Base-by-base conservation (phyloP, 441 rosid genomes). In the Biscutella auriculata region DNA sequence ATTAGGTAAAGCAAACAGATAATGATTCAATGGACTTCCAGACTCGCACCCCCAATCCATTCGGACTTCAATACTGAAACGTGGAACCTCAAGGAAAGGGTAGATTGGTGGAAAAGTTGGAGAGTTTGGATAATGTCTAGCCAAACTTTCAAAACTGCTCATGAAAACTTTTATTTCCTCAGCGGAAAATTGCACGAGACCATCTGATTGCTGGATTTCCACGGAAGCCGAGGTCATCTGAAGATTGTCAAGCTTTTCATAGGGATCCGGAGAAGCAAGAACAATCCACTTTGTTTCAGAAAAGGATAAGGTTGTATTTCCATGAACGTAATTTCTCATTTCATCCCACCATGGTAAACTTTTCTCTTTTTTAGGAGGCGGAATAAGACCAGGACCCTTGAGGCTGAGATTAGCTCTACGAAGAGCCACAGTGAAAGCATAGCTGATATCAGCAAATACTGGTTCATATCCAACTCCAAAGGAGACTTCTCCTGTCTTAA, bases 281-380 rank as follows among this genome's bases (percentile, higher is more conserved):
- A 95, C 49, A 66, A 75, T 60, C 92, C 94, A 84, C 43, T 73
- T 72, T 44, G 86, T 74, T 72, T 91, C 91, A 60, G 81, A 73
- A 74, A 88, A 91, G 66, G 70, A 69, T 55, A 95, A 70, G 40
- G 82, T 60, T 54, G 78, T 76, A 60, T 74, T 79, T 70, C 99
- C 97, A 65, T 91, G 98, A 60, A 88, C 74, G 73, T 84, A 95
- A 67, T 91, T 82, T 73, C 98, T 83, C 93, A 95, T 82, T 43
- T 88, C 98, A 83, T 95, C 99, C 99, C 99, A 95, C 99, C 99
- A 95, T 1, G 99, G 97, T 60, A 95, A 83, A 72, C 75, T 95
- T 69, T 72, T 95, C 99, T 51, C 23, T 86, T 95, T 77, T 91
- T 95, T 26, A 80, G 72, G 16, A 82, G 83, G 77, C 9, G 23